These are phyloP conservation scores for Apocynum venetum DNA, from an alignment of 257 asterid species.

Conservation along the genomic window DNA sequence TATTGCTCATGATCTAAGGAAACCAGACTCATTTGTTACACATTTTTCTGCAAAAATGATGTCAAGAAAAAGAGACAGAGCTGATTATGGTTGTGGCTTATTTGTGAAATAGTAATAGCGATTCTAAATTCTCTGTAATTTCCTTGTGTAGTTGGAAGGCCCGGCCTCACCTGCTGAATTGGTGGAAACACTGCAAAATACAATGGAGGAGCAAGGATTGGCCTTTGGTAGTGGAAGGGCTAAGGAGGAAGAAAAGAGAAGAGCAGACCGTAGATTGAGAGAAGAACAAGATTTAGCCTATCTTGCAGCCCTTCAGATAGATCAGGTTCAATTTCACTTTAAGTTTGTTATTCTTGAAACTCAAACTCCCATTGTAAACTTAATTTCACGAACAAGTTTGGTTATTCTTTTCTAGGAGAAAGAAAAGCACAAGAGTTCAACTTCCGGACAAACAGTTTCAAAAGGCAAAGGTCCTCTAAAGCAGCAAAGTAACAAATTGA, in stretches of 20 bases:
- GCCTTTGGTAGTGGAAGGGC: slow-evolving; percentile 56
- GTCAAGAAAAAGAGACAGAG: neutral
- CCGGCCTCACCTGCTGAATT: slow-evolving; percentile 72
- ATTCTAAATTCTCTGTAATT: neutral
- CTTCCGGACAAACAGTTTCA: slow-evolving; percentile 21
- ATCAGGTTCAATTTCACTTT: slow-evolving; percentile 44
- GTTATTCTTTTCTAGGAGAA: slow-evolving; percentile 40
- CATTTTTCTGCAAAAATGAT: neutral
- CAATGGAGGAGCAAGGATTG: slow-evolving; percentile 73
- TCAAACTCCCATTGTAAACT: neutral
- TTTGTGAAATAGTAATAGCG: neutral
- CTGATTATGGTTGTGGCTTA: neutral
- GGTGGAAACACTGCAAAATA: slow-evolving; percentile 64
- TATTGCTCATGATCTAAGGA: neutral
- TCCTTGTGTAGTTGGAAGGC: slow-evolving; percentile 58
- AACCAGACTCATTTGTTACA: neutral
- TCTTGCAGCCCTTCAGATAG: slow-evolving; percentile 60
- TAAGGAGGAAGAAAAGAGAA: slow-evolving; percentile 39
- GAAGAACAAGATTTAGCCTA: slow-evolving; percentile 91
- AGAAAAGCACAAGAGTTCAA: slow-evolving; percentile 35
- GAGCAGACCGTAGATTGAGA: slow-evolving; percentile 45
- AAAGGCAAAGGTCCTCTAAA: slow-evolving; percentile 15
- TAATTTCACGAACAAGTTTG: neutral
- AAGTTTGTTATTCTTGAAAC: neutral
- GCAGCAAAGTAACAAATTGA: slow-evolving; percentile 26